phyloP scores from a whole-genome alignment of 1,139 yeast species.

The Pichia cactophila region DNA sequence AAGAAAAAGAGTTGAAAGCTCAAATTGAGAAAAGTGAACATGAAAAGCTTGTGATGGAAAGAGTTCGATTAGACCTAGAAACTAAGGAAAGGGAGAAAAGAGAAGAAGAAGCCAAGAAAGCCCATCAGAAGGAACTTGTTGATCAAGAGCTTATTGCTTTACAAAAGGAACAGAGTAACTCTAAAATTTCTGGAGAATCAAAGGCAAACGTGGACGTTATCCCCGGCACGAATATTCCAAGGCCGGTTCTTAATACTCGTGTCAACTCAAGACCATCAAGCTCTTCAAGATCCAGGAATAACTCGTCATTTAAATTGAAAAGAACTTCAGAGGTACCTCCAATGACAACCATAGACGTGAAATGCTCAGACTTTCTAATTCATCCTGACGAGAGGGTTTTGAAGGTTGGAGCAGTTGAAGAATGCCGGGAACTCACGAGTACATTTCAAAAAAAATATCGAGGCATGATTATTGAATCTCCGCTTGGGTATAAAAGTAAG shows the following conservation, averaged over 20 bases:
- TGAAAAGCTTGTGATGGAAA: not conserved
- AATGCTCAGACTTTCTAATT: slow-evolving; percentile 56
- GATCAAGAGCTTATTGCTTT: not conserved
- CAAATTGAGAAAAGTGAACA: not conserved
- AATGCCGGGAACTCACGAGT: slow-evolving; percentile 37
- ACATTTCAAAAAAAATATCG: slow-evolving; percentile 48
- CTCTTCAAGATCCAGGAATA: slow-evolving; percentile 12
- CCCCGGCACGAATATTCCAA: slow-evolving; percentile 52
- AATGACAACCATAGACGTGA: slow-evolving; percentile 52
- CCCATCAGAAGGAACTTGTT: not conserved
- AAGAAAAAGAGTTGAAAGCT: not conserved
- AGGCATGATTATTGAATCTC: slow-evolving; percentile 56
- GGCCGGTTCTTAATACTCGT: slow-evolving; percentile 44
- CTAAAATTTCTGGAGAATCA: not conserved
- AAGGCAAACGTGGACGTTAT: slow-evolving; percentile 25
- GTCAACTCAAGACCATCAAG: slow-evolving; percentile 23
- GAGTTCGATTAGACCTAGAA: not conserved
- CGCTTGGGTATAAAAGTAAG: slow-evolving; percentile 37
- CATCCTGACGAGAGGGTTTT: slow-evolving; percentile 66
- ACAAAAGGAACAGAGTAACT: not conserved
- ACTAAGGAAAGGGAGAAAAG: not conserved
- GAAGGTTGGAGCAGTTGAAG: slow-evolving; percentile 45
- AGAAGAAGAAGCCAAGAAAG: not conserved
- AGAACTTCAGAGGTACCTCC: slow-evolving; percentile 39
- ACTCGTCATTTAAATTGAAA: slow-evolving; percentile 13